phyloP scores from a whole-genome alignment of 495 filamentous ascomycete genomes.

The Usnea hakonensis region DNA sequence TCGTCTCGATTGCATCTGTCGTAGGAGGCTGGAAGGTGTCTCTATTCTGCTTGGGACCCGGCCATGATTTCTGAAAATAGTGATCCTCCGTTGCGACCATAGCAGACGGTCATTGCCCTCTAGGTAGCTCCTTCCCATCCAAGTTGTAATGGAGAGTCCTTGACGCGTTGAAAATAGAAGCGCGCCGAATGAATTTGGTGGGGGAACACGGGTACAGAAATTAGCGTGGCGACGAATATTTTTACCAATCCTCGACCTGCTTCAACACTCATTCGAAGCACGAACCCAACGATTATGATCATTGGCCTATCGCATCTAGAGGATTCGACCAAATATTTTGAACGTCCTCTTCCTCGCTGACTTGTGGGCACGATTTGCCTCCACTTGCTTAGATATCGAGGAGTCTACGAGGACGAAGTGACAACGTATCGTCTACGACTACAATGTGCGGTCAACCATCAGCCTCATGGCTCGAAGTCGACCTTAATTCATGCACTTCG shows the following conservation, averaged over 20 bases:
- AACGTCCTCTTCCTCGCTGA: not conserved
- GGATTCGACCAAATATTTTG: not conserved
- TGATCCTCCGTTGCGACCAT: constrained; percentile 3
- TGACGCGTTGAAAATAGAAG: constrained; percentile 3
- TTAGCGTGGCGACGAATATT: too few relatives aligned
- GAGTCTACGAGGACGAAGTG: not conserved
- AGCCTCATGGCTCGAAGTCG: not conserved
- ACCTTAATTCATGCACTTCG: not conserved
- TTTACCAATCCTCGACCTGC: too few relatives aligned
- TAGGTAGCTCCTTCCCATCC: not conserved
- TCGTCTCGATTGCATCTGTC: not conserved
- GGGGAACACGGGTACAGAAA: too few relatives aligned
- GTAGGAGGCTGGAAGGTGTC: not conserved
- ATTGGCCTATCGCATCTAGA: not conserved
- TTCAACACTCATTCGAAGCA: too few relatives aligned
- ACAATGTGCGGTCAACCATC: not conserved
- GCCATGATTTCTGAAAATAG: not conserved
- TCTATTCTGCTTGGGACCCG: not conserved
- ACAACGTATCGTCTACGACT: not conserved
- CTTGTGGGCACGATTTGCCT: not conserved
- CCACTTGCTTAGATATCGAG: not conserved
- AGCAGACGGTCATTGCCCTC: not conserved
- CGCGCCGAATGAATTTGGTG: not conserved
- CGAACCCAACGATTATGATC: not conserved
- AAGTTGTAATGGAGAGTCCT: not conserved